Evolutionary conservation across 768 basidiomycete genomes (phyloP), one percentile per base, ranked within the genome.

Genomic region (Rossbeevera mucosa): DNA sequence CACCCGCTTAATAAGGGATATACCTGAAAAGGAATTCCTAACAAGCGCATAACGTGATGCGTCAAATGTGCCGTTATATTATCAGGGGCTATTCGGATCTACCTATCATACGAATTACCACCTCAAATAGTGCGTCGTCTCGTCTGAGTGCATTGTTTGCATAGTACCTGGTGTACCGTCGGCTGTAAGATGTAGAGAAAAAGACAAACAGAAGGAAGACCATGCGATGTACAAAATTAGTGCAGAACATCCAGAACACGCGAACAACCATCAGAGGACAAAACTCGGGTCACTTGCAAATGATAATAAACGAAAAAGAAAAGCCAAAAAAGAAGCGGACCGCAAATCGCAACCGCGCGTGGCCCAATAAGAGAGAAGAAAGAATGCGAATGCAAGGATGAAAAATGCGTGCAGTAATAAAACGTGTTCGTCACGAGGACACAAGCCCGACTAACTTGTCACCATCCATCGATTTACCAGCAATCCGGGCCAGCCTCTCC

Each of bases 401-500:
- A 44, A 49, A 53, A 51, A 64, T 55, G 61, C 55, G 52, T 54
- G 44, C 44, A 45, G 30, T 47, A 36, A 33, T 36, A 41, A 41
- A 41, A 20, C 18, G 21, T 36, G 52, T 53, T 42, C 50, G 28
- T 60, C 56, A 66, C 18, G 57, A 83, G 68, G 78, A 76, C 66
- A 85, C 69, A 41, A 86, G 75, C 57, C 63, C 70, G 62, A 85
- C 73, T 65, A 89, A 75, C 66, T 76, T 80, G 62, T 80, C 80
- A 50, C 75, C 72, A 58, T 84, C 81, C 72, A 68, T 63, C 26
- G 81, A 82, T 73, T 86, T 88, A 45, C 77, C 72, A 29, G 80
- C 79, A 50, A 90, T 72, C 42, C 77, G 80, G 51, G 71, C 67
- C 44, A 76, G 75, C 47, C 76, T 74, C 55, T 81, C 83, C 54